Evolutionary conservation across 164 flowering plant genomes (phyloP).

Genomic region (Pachysandra terminalis): DNA sequence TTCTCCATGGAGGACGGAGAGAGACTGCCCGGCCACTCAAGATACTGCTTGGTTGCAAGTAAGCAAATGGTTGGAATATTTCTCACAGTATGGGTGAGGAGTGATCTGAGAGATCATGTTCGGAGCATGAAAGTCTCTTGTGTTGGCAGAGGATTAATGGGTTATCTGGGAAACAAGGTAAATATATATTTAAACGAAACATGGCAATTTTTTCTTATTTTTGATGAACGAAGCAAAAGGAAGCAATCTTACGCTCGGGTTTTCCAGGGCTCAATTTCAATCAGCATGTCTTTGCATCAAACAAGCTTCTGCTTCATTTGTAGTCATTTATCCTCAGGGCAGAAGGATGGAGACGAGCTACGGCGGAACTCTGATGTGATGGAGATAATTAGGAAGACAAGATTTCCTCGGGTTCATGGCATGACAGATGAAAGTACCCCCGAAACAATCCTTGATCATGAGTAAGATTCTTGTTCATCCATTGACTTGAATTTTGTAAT

Average conservation of each 20-base stretch:
- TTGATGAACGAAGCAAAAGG: conserved; percentile 7
- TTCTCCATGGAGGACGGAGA: conserved; percentile 33
- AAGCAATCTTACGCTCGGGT: conserved; percentile 14
- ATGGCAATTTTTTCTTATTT: conserved; percentile 67
- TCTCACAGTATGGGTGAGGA: conserved; percentile 47
- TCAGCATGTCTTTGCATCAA: conserved; percentile 96
- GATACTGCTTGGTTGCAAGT: conserved; percentile 46
- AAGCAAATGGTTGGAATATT: conserved; percentile 59
- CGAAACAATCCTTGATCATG: conserved; percentile 87
- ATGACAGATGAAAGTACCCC: conserved; percentile 74
- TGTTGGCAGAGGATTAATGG: conserved; percentile 58
- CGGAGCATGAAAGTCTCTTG: conserved; percentile 46
- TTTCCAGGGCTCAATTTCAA: conserved; percentile 95
- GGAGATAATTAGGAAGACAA: conserved; percentile 96
- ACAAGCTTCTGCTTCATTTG: conserved; percentile 98
- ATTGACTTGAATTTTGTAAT: not conserved
- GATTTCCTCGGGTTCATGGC: conserved; percentile 88
- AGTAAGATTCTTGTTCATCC: conserved; percentile 43
- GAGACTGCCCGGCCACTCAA: conserved; percentile 30
- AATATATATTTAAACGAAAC: conserved; percentile 56
- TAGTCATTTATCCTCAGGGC: conserved; percentile 95
- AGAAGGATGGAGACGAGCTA: conserved; percentile 97
- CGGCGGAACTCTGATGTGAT: conserved; percentile 93
- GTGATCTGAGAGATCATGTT: conserved; percentile 36
- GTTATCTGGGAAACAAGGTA: conserved; percentile 59